Conservation (phyloP, 306 rosid genomes). For the Quillaja saponaria region DNA sequence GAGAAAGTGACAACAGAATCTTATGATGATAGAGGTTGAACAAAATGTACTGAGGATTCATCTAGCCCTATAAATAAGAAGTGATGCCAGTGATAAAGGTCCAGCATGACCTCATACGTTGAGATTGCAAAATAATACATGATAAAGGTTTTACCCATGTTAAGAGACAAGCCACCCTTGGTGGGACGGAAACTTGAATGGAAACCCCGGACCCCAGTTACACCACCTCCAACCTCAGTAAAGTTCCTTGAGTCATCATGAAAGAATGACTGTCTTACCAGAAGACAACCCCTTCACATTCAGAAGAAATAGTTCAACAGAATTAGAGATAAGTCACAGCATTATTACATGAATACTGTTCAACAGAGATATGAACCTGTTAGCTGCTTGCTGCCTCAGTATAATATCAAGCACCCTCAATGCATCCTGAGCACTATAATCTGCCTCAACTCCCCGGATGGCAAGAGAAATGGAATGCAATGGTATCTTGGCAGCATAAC, state of each 20-base stretch:
- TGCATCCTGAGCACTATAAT: conserved; percentile 58
- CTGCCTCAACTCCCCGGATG: conserved; percentile 50
- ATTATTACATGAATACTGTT: background rate
- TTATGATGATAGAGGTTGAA: no score
- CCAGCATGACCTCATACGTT: no score
- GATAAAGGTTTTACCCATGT: conserved; percentile 63
- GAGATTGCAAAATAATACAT: conserved; percentile 17
- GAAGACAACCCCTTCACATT: conserved; percentile 75
- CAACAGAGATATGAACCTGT: conserved; percentile 45
- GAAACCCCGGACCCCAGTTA: conserved; percentile 66
- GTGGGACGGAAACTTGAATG: conserved; percentile 78
- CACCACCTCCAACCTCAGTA: conserved; percentile 82
- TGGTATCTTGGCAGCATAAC: conserved; percentile 67
- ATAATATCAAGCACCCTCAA: conserved; percentile 74
- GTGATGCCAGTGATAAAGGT: no score
- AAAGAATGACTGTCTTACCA: conserved; percentile 88
- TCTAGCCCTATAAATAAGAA: no score
- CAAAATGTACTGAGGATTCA: no score
- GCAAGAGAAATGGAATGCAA: conserved; percentile 53
- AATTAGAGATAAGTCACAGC: conserved; percentile 13
- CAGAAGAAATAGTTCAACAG: conserved; percentile 29
- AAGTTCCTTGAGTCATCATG: conserved; percentile 64
- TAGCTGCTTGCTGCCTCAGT: conserved; percentile 83
- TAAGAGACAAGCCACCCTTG: conserved; percentile 72
- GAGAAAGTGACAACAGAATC: conserved; percentile 2